Evolutionary conservation across 139 green algal genomes (phyloP).

Genomic region (Coelastrella sp.): DNA sequence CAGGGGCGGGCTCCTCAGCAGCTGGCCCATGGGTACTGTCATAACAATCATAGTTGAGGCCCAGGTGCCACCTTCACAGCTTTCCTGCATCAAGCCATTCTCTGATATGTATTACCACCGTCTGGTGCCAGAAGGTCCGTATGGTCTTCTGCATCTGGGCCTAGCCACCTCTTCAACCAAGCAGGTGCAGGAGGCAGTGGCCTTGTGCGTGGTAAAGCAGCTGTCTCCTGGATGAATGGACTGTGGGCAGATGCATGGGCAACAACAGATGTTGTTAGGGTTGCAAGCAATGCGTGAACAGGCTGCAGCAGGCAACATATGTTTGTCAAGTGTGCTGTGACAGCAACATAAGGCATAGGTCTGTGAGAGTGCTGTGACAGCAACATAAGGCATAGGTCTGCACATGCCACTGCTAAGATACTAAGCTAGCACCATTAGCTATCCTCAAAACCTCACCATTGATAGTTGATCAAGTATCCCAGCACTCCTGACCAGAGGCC

Average conservation of each 20-base stretch:
- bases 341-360: neutral
- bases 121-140: too few relatives aligned
- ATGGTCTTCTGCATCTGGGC: too few relatives aligned
- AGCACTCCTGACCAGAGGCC: slow-evolving; percentile 23
- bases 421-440: too few relatives aligned
- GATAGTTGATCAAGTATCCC: slow-evolving; percentile 47
- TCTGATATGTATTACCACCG: too few relatives aligned
- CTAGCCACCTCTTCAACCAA: neutral
- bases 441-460: slow-evolving; percentile 4
- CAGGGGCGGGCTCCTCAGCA: too few relatives aligned
- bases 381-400: neutral
- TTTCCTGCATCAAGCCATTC: too few relatives aligned
- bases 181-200: neutral
- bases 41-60: too few relatives aligned
- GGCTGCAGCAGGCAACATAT: neutral
- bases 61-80: too few relatives aligned
- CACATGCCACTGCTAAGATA: neutral
- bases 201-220: neutral
- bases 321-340: too few relatives aligned
- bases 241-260: neutral
- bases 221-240: neutral
- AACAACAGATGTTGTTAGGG: neutral
- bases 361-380: neutral
- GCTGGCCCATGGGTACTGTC: too few relatives aligned
- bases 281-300: neutral